A percentile compares a stretch with the other conserved stretches of the same genome.
Conservation (phyloP, 2,329 filamentous ascomycete species). For the Kalmusia sp. region DNA sequence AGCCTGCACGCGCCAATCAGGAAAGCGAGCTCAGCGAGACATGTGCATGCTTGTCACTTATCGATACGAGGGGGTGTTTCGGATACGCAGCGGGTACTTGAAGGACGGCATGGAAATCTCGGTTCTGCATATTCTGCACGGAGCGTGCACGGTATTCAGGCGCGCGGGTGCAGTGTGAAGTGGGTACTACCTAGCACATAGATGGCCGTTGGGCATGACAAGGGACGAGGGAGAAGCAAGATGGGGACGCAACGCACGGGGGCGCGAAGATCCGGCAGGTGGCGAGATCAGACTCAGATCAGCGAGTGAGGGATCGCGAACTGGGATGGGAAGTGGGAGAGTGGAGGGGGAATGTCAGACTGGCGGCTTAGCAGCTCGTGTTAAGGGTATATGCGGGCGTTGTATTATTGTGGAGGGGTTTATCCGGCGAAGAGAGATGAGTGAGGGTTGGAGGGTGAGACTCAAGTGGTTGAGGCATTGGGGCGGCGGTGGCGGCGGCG, state of each 20-base stretch:
- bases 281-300: neutral
- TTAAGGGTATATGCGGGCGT: neutral
- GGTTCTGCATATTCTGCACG: neutral
- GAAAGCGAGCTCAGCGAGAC: no score
- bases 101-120: neutral
- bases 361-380: neutral
- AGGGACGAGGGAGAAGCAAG: no score
- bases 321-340: neutral
- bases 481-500: no score
- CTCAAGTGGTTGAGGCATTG: neutral
- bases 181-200: no score
- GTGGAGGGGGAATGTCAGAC: neutral
- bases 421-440: conserved; percentile 4
- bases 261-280: neutral
- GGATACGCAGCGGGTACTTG: neutral
- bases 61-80: no score
- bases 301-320: neutral
- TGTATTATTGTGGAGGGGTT: neutral
- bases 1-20: no score
- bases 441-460: neutral
- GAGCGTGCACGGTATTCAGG: neutral
- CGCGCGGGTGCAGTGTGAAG: neutral
- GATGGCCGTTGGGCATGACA: no score
- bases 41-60: no score
- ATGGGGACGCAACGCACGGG: no score